Base-by-base conservation (phyloP, 768 basidiomycete species). In the Albatrellus ellisii region DNA sequence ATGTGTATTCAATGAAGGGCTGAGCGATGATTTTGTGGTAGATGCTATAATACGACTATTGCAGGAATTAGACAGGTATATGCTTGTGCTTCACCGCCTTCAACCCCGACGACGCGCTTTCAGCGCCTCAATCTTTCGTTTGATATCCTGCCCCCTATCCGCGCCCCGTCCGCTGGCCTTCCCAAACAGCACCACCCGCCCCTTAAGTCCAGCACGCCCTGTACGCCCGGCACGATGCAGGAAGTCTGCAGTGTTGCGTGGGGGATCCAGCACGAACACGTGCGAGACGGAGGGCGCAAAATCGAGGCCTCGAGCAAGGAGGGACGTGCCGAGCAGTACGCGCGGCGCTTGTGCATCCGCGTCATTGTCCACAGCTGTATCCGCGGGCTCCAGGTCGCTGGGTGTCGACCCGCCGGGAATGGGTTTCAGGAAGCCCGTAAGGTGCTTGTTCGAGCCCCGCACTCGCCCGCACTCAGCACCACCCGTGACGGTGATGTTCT, bases 221-320 rank as follows among this genome's bases (percentile, higher is more conserved):
- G 83, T 71, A 36, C 91, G 64, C 12, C 91, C 91, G 0, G 91
- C 91, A 4, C 91, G 77, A 61, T 95, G 91, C 46, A 95, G 58
- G 56, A 94, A 92, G 58, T 95, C 91, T 28, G 92, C 71, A 69
- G 83, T 84, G 56, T 89, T 92, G 50, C 83, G 65, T 15, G 91
- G 90, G 54, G 84, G 76, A 51, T 94, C 91, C 18, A 86, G 69
- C 49, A 94, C 79, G 57, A 95, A 81, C 2, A 94, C 83, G 52
- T 91, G 77, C 47, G 72, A 69, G 50, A 94, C 75, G n/a, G 64
- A 63, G 0, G 87, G 78, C 11, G 77, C 66, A 53, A 95, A 95
- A 58, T 95, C 91, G 1, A 94, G 71, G 1, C 91, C 91, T 15
- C 91, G 75, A 8, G 88, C 89, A 21, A 95, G 77, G 26, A 95